Conservation (phyloP, 257 asterid species). For the Asclepias syriaca region DNA sequence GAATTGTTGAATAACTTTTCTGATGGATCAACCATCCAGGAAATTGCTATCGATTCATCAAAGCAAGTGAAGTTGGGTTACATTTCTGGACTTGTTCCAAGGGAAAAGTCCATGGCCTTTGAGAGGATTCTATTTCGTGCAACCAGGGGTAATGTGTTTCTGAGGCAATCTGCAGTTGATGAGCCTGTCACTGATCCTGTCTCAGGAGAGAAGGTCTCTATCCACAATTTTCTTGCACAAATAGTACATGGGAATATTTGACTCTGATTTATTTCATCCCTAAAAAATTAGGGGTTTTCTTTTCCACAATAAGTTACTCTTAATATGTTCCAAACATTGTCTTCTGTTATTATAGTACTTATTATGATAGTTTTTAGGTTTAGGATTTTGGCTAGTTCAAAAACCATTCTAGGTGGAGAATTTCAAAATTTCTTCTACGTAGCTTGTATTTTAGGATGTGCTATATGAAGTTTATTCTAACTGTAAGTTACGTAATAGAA, state of each 20-base stretch:
- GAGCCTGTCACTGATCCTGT: conserved; percentile 80
- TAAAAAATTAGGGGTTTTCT: background rate
- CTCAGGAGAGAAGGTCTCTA: conserved; percentile 87
- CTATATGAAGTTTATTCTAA: background rate
- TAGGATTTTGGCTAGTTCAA: background rate
- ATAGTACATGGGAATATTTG: background rate
- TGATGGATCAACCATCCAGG: conserved; percentile 39
- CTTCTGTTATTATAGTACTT: background rate
- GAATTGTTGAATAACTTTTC: conserved; percentile 5
- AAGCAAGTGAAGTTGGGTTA: conserved; percentile 95
- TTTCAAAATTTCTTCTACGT: background rate
- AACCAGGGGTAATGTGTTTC: conserved; percentile 93
- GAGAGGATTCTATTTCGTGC: conserved; percentile 98
- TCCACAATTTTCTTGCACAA: background rate
- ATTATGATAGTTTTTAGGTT: background rate
- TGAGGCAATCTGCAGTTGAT: conserved; percentile 76
- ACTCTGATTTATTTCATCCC: background rate
- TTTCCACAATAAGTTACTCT: background rate
- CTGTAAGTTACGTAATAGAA: background rate
- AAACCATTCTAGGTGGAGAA: background rate
- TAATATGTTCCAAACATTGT: background rate
- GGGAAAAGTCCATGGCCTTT: conserved; percentile 85
- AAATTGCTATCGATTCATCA: conserved; percentile 53
- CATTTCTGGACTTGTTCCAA: conserved; percentile 85
- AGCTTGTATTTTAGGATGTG: background rate